These are phyloP conservation scores for Tulasnella sp. DNA, from an alignment of 768 basidiomycete genomes.

Conservation along the genomic window DNA sequence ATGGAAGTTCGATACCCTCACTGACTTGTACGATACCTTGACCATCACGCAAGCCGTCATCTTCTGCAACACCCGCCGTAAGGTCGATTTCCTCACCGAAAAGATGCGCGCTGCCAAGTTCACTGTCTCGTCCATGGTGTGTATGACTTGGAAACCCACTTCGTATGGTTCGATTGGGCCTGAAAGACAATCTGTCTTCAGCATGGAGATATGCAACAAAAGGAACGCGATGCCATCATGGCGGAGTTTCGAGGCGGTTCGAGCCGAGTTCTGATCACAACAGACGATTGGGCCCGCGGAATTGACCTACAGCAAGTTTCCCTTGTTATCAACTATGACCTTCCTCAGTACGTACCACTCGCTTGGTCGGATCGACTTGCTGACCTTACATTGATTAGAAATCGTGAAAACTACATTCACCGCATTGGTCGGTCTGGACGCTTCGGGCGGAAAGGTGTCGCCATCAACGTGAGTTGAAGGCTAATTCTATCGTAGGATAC, in stretches of 20 bases:
- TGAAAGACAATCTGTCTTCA: background rate
- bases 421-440: conserved; percentile 97
- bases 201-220: conserved; percentile 30
- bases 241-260: conserved; percentile 28
- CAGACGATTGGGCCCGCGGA: conserved; percentile 34
- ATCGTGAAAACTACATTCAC: conserved; percentile 99
- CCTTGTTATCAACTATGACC: conserved; percentile 34
- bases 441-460: conserved; percentile 97
- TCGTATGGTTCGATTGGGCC: background rate
- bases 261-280: conserved; percentile 29
- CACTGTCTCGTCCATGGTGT: conserved; percentile 27
- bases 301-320: conserved; percentile 37
- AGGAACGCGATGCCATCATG: conserved; percentile 30
- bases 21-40: conserved; percentile 94
- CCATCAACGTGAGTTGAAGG: conserved; percentile 70
- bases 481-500: background rate
- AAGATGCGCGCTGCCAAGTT: conserved; percentile 95
- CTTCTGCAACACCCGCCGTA: conserved; percentile 78
- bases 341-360: conserved; percentile 23
- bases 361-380: background rate
- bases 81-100: conserved; percentile 98
- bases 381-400: conserved; percentile 33
- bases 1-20: conserved; percentile 98
- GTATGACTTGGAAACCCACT: background rate
- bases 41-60: conserved; percentile 99